Percentiles rank a stretch among this genome's conserved stretches.
These are phyloP conservation scores for Guillardia theta DNA, from an alignment of 78 protist species.

Conservation along the genomic window DNA sequence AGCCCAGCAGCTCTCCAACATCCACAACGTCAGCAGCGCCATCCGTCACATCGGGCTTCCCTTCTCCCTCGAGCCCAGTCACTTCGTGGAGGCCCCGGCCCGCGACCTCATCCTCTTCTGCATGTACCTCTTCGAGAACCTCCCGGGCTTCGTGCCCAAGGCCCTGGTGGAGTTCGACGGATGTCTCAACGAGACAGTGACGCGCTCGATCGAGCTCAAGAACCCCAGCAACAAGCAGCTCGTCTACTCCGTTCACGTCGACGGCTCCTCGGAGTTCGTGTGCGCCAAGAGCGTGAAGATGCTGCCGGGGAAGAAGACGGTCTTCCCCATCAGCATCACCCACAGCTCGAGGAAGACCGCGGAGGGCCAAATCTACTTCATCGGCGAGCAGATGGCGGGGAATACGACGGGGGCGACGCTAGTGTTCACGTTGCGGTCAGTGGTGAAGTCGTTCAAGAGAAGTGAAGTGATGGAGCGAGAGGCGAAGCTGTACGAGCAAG, in stretches of 20 bases:
- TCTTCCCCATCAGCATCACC: background rate
- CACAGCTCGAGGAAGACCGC: background rate
- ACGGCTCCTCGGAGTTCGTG: constrained; percentile 8
- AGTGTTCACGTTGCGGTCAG: background rate
- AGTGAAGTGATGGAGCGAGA: background rate
- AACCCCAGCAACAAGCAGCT: constrained; percentile 53
- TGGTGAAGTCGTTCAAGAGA: background rate
- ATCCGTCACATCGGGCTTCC: too few relatives aligned
- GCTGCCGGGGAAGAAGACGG: background rate
- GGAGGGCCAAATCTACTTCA: background rate
- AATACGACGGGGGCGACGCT: background rate
- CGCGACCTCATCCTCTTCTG: constrained; percentile 49
- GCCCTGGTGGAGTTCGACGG: constrained; percentile 50
- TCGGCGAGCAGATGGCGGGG: background rate
- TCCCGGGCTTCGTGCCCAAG: constrained; percentile 68
- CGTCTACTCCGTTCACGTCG: constrained; percentile 45
- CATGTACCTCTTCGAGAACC: constrained; percentile 40
- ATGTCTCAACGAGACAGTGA: constrained; percentile 32
- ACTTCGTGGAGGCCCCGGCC: background rate
- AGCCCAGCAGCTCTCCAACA: too few relatives aligned
- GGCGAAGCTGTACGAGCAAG: background rate
- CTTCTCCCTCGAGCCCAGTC: background rate
- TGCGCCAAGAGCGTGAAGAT: background rate
- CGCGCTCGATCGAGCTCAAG: constrained; percentile 58
- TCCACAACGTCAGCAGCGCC: too few relatives aligned